A percentile compares a stretch with the other conserved stretches of the same genome.
Evolutionary conservation across 2,329 filamentous ascomycete genomes (phyloP).

Genomic region (Cladophialophora chaetospira): DNA sequence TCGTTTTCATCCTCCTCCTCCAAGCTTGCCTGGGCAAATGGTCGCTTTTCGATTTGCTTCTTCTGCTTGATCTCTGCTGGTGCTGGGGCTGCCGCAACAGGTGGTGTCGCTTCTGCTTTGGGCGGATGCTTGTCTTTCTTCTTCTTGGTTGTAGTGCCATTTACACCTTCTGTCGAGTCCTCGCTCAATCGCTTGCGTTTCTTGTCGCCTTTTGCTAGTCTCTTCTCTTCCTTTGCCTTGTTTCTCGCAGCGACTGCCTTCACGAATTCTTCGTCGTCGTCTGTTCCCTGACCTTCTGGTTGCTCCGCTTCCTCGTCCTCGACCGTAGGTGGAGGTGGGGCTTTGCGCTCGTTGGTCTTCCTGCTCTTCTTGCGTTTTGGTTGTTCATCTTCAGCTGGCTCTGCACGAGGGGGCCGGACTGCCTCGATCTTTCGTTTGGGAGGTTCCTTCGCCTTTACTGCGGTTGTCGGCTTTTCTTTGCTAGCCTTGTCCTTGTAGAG

Average conservation of each 20-base stretch:
- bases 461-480: conserved; percentile 3
- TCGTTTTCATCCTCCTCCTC: conserved; percentile 2
- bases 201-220: conserved; percentile 41
- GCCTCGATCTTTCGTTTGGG: conserved; percentile 21
- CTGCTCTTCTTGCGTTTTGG: conserved; percentile 33
- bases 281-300: conserved; percentile 43
- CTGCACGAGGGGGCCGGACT: conserved; percentile 4
- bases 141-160: conserved; percentile 17
- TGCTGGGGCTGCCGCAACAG: not conserved
- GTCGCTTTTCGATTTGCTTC: conserved; percentile 13
- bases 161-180: conserved; percentile 25
- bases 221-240: conserved; percentile 45
- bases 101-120: not conserved
- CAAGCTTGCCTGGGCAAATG: not conserved
- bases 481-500: conserved; percentile 16
- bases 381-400: conserved; percentile 8
- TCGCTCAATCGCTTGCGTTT: conserved; percentile 42
- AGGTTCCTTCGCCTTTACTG: conserved; percentile 13
- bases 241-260: conserved; percentile 48
- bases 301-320: conserved; percentile 37
- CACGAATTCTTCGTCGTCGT: conserved; percentile 36
- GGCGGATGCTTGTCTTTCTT: conserved; percentile 23
- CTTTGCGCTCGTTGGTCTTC: not conserved
- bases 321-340: not conserved
- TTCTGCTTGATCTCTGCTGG: too few relatives aligned